Evolutionary conservation across 306 rosid species (phyloP), one percentile per base, ranked within the genome.

Genomic region (Quercus bicolor): DNA sequence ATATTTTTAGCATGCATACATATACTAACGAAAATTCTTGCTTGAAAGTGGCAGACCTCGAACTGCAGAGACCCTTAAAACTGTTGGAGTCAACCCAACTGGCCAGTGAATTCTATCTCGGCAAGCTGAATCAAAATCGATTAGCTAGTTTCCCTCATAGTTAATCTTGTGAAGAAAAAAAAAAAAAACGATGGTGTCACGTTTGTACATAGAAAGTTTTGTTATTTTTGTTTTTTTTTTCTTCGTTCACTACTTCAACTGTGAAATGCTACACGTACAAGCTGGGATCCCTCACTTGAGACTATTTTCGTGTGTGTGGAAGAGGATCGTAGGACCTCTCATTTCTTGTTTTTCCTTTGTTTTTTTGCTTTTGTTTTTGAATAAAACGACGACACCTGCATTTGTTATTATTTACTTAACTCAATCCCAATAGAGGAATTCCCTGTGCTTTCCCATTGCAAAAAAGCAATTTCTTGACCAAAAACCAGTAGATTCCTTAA

Each of bases 11-110:
- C 53, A 48, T 48, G 31, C 51, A 52, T 14, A n/a, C 11, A 20
- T 9, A 4, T 61, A 6, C 62, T 51, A 14, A 21, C 23, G n/a
- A 31, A 12, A 15, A 2, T 19, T 29, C n/a, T 68, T 74, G 60
- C 55, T 59, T 69, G 66, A 21, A 13, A 37, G 40, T 71, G 64
- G 7, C 77, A 83, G 86, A 70, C 43, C 83, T 59, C 78, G 80
- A 40, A 40, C 64, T 11, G 64, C 77, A 11, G 77, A 79, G 72
- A 78, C 83, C 14, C 86, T 79, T 34, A 75, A 79, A 75, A 21
- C 80, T 9, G 81, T 5, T 3, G 83, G 86, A 33, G 78, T 79
- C 75, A 68, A 79, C 10, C 40, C 78, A 75, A 28, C 57, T 9
- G 56, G 5, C 74, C 24, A 23, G 29, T 81, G 28, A 75, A 1